These are phyloP conservation scores for Chrysoporthe puriensis DNA, from an alignment of 2,329 filamentous ascomycete species.

Conservation along the genomic window DNA sequence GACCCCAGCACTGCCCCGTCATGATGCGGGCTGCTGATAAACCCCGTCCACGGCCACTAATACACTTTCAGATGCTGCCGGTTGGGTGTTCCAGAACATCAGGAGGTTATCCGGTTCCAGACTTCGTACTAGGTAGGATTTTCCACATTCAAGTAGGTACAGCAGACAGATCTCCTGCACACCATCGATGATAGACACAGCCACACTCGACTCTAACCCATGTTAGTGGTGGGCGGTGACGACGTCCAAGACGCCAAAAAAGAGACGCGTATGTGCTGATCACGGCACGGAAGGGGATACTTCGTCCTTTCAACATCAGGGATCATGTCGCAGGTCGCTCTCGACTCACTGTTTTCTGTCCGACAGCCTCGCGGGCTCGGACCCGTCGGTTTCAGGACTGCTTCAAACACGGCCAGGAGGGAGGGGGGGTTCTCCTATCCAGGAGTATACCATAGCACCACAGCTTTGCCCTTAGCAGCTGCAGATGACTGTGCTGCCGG, in stretches of 20 bases:
- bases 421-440: not conserved
- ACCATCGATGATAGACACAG: not conserved
- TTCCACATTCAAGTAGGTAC: not conserved
- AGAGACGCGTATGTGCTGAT: not conserved
- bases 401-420: constrained; percentile 40
- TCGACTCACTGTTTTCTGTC: constrained; percentile 18
- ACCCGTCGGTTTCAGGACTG: constrained; percentile 45
- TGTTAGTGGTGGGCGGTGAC: not conserved
- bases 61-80: not conserved
- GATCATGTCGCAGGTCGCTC: constrained; percentile 12
- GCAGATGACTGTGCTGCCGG: not conserved
- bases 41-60: constrained; percentile 2
- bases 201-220: not conserved
- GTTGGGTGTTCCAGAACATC: not conserved
- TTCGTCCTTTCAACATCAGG: constrained; percentile 6
- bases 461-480: not conserved
- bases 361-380: constrained; percentile 14
- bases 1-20: not conserved
- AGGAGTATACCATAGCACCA: not conserved
- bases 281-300: not conserved
- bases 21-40: constrained; percentile 15
- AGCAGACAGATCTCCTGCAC: not conserved
- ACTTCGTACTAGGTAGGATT: not conserved
- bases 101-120: not conserved
- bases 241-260: not conserved